Evolutionary conservation across 1,284 basidiomycete species (phyloP), one percentile per base, ranked within the genome.

Genomic region (Takashimella koratensis): DNA sequence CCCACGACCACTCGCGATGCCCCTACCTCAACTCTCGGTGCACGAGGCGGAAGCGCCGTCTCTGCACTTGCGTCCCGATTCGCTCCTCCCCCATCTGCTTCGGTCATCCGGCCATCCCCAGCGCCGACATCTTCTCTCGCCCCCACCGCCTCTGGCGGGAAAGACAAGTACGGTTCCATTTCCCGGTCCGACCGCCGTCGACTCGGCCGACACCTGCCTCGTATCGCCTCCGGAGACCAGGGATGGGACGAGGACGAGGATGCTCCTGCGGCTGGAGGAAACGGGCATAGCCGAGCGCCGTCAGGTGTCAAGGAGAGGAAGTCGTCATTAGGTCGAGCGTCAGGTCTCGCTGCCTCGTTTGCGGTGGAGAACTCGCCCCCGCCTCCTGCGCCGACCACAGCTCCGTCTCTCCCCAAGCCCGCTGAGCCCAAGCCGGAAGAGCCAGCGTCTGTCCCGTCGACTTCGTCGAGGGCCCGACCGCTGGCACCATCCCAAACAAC

Each of bases 211-310:
- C 76, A 77, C 62, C 49, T 77, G 49, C 76, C 76, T 20, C 63
- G 76, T 16, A 75, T 77, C 16, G 76, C 73, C 5, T 75, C 73
- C 4, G 75, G 73, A 8, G 74, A 71, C n/a, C 66, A 63, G 30
- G 70, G 69, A 1, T 73, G 70, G 65, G 67, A 69, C 4, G 72
- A 64, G 5, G 70, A 71, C 8, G 54, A 60, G 10, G 48, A 41
- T 43, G 36, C 16, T 8, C 4, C 13, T 49, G 22, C 48, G 21
- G 48, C 23, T 16, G 16, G 30, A 36, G 30, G n/a, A n/a, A n/a
- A 8, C 10, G 30, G 30, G 16, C 30, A 36, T 36, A 36, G 30
- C 16, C 30, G 30, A 36, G 30, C 30, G 16, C 30, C 46, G 3
- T 57, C 53, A 4, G 20, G 54, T 44, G 39, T 56, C 23, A 23